Evolutionary conservation across 257 asterid genomes (phyloP).

Genomic region (Solanum chaucha): DNA sequence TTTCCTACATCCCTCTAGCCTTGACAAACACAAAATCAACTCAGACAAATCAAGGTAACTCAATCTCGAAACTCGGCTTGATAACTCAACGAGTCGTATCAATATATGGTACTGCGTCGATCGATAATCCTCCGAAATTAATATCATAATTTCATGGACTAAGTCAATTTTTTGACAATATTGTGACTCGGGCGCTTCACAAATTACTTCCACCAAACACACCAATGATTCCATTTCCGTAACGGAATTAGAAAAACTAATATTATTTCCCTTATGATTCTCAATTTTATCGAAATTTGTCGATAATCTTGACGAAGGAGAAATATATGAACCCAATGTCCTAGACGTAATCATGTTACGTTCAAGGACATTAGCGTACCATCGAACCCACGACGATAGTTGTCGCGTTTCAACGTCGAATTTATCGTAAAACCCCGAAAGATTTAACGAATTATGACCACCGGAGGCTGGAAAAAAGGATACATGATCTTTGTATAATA

Average conservation of each 20-base stretch:
- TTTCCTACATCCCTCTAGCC: conserved; percentile 15
- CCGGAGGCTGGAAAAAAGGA: conserved; percentile 3
- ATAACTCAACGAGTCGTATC: conserved; percentile 16
- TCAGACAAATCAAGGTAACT: conserved; percentile 23
- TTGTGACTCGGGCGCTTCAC: conserved; percentile 26
- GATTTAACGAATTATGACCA: conserved; percentile 17
- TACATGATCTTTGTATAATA: conserved; percentile 11
- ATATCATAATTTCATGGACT: conserved; percentile 20
- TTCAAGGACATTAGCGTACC: conserved; percentile 31
- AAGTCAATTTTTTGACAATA: conserved; percentile 11
- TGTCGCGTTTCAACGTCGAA: conserved; percentile 2
- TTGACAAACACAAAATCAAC: conserved; percentile 16
- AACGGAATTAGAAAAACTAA: background rate
- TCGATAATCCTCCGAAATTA: conserved; percentile 29
- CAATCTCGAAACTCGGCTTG: background rate
- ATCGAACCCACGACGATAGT: conserved; percentile 21
- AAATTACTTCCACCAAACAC: conserved; percentile 23
- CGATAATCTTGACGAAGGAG: conserved; percentile 2
- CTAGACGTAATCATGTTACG: conserved; percentile 12
- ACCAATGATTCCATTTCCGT: conserved; percentile 21
- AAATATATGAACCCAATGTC: conserved; percentile 11
- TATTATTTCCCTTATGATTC: background rate
- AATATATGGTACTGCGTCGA: conserved; percentile 17
- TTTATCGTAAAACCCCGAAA: conserved; percentile 1
- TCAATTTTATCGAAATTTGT: background rate